Conservation (phyloP, 257 asterid genomes). For the Osmanthus fragrans region DNA sequence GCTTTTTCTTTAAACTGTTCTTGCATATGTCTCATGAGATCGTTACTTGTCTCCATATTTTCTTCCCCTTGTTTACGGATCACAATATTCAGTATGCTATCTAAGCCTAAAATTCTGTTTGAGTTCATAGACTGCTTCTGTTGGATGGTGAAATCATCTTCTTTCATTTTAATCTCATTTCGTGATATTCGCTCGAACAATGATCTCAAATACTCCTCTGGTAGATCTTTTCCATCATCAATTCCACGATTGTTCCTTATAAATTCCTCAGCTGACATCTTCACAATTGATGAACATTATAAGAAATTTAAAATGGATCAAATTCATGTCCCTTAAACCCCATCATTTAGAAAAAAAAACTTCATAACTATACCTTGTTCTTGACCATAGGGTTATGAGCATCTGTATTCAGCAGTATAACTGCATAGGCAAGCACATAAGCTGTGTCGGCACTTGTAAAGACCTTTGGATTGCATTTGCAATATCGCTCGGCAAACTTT, state of each 20-base stretch:
- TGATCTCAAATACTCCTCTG: constrained; percentile 93
- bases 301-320: constrained; percentile 20
- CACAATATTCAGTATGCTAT: constrained; percentile 87
- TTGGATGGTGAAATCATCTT: constrained; percentile 80
- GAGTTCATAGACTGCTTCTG: constrained; percentile 87
- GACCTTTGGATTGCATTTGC: constrained; percentile 87
- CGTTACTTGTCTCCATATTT: constrained; percentile 84
- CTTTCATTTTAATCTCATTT: constrained; percentile 97
- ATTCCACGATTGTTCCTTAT: constrained; percentile 93
- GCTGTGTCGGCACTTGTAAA: constrained; percentile 98
- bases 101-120: constrained; percentile 78
- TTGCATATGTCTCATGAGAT: constrained; percentile 97
- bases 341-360: constrained; percentile 19
- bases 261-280: constrained; percentile 99
- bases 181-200: constrained; percentile 84
- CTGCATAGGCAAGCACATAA: constrained; percentile 97
- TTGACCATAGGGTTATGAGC: constrained; percentile 98
- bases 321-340: constrained; percentile 9
- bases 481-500: constrained; percentile 93
- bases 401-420: constrained; percentile 94
- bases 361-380: constrained; percentile 70
- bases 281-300: constrained; percentile 23
- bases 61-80: constrained; percentile 82
- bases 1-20: constrained; percentile 99
- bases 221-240: constrained; percentile 96